Percentiles rank a stretch among this genome's conserved stretches.
These are phyloP conservation scores for Pyrenopolyporus hunteri DNA, from an alignment of 495 filamentous ascomycete genomes.

Conservation along the genomic window DNA sequence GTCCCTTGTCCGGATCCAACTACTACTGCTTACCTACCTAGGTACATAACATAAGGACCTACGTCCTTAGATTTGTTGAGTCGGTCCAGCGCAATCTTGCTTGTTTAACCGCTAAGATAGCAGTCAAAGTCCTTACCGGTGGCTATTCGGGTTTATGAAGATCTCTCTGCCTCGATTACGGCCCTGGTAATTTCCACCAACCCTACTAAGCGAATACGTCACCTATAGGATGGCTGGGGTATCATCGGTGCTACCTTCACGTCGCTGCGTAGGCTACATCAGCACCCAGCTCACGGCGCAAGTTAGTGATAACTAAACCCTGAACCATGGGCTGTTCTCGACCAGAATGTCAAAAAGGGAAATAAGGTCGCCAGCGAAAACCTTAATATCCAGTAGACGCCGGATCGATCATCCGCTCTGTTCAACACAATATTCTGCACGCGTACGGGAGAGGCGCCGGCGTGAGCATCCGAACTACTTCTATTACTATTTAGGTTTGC, in stretches of 20 bases:
- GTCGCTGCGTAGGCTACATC: constrained; percentile 23
- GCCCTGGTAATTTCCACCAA: constrained; percentile 37
- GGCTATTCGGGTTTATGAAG: constrained; percentile 40
- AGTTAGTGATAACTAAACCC: not conserved
- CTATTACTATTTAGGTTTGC: not conserved
- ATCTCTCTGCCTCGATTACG: constrained; percentile 29
- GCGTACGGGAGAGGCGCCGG: not conserved
- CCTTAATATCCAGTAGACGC: not conserved
- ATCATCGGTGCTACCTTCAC: constrained; percentile 33
- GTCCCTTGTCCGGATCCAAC: constrained; percentile 1
- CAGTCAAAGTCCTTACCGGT: constrained; percentile 27
- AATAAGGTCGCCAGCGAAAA: not conserved
- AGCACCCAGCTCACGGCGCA: not conserved
- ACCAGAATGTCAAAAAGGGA: not conserved
- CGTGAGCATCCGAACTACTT: constrained; percentile 3
- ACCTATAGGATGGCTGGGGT: constrained; percentile 30
- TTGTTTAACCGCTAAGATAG: constrained; percentile 31
- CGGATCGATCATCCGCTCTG: constrained; percentile 4
- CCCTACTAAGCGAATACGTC: constrained; percentile 26
- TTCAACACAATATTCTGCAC: constrained; percentile 4
- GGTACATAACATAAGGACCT: not conserved
- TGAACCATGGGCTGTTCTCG: not conserved
- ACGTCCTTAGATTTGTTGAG: constrained; percentile 1
- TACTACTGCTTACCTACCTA: not conserved
- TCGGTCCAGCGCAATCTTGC: constrained; percentile 1